Percentiles rank a stretch among this genome's conserved stretches.
phyloP scores from a whole-genome alignment of 352 stramenopile genomes.

The Phytophthora podocarpi region DNA sequence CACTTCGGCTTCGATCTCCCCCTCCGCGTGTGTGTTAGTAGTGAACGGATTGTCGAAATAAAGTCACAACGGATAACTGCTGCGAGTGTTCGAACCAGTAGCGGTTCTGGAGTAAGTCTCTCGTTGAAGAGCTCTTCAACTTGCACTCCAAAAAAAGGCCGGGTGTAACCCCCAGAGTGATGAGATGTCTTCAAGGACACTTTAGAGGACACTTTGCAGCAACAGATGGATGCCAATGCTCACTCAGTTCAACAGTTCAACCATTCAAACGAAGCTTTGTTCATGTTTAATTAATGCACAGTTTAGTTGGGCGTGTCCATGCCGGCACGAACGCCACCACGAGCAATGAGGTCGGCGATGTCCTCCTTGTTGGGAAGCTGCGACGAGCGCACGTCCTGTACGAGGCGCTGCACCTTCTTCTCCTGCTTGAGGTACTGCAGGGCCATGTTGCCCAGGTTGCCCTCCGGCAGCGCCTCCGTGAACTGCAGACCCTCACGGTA shows the following conservation, averaged over 20 bases:
- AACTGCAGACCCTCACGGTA: constrained; percentile 98
- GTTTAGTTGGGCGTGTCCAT: constrained; percentile 51
- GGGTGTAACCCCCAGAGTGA: constrained; percentile 1
- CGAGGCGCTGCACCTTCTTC: constrained; percentile 92
- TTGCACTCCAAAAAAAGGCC: constrained; percentile 7
- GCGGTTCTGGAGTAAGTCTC: constrained; percentile 17
- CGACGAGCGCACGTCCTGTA: constrained; percentile 65
- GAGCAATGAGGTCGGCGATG: constrained; percentile 77
- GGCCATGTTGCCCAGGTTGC: constrained; percentile 92
- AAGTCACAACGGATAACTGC: constrained; percentile 27
- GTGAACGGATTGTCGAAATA: constrained; percentile 23
- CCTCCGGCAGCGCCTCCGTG: constrained; percentile 91
- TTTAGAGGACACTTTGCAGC: too few species aligned
- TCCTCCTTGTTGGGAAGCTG: constrained; percentile 59
- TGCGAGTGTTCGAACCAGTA: constrained; percentile 4
- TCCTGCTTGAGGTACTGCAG: constrained; percentile 95
- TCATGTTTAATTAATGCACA: constrained; percentile 17
- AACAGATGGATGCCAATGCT: too few species aligned
- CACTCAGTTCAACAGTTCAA: not conserved
- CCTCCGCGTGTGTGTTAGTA: not conserved
- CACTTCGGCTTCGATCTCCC: not conserved
- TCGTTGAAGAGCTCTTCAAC: not conserved
- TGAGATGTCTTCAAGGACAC: too few species aligned
- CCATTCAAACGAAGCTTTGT: constrained; percentile 8
- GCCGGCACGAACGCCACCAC: constrained; percentile 76